Percentiles rank a stretch among this genome's conserved stretches.
Evolutionary conservation across 2,329 filamentous ascomycete species (phyloP).

Genomic region (Fusarium illudens): DNA sequence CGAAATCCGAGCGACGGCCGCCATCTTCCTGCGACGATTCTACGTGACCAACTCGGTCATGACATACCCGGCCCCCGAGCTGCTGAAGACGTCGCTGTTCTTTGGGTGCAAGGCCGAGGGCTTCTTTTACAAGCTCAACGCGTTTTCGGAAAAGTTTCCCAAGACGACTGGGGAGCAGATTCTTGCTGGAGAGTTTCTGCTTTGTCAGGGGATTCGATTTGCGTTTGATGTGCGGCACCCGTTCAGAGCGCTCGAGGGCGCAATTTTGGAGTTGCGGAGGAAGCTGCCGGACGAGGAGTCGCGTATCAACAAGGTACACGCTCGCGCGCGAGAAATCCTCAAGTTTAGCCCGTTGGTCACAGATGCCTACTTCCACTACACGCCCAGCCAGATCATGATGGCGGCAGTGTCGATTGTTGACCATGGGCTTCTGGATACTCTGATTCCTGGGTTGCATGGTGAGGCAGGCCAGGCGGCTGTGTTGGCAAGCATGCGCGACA

Average conservation of each 20-base stretch:
- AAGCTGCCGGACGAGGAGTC: slow-evolving; percentile 68
- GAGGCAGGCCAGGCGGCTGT: slow-evolving; percentile 37
- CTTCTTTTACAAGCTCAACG: slow-evolving; percentile 70
- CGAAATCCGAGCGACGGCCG: slow-evolving; percentile 71
- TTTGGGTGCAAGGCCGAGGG: slow-evolving; percentile 94
- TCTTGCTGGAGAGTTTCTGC: slow-evolving; percentile 88
- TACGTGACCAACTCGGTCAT: slow-evolving; percentile 96
- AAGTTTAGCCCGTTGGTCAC: slow-evolving; percentile 85
- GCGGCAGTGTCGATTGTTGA: slow-evolving; percentile 82
- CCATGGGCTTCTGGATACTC: slow-evolving; percentile 62
- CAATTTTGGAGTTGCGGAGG: slow-evolving; percentile 80
- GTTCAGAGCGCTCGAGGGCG: slow-evolving; percentile 85
- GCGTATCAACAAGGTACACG: slow-evolving; percentile 70
- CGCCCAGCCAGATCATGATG: slow-evolving; percentile 92
- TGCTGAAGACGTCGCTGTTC: slow-evolving; percentile 90
- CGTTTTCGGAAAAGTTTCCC: slow-evolving; percentile 75
- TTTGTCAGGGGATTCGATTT: slow-evolving; percentile 92
- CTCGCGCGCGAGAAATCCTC: slow-evolving; percentile 75
- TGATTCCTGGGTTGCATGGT: slow-evolving; percentile 52
- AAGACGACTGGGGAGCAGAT: slow-evolving; percentile 81
- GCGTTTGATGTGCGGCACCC: slow-evolving; percentile 94
- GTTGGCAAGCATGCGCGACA: slow-evolving; percentile 51
- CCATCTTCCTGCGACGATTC: slow-evolving; percentile 91
- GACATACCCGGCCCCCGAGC: slow-evolving; percentile 91
- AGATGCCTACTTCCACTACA: slow-evolving; percentile 97